A percentile compares a stretch with the other conserved stretches of the same genome.
These are phyloP conservation scores for Picea engelmannii DNA, from an alignment of 83 land plant genomes.

Conservation along the genomic window DNA sequence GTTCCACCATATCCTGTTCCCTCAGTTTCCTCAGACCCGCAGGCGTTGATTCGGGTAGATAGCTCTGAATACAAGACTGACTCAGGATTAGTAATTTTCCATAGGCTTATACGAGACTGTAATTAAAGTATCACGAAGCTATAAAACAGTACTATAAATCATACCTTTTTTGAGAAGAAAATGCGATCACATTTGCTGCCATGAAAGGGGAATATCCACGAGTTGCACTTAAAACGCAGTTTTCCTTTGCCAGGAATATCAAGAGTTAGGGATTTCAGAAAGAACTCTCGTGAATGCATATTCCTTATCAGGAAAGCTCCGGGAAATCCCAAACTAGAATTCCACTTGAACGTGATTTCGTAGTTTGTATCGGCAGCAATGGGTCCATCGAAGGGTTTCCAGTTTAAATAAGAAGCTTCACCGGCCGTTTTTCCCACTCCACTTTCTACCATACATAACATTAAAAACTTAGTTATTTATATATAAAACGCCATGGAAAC, in stretches of 20 bases:
- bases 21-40: constrained; percentile 34
- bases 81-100: too few species aligned
- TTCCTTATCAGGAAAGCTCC: not conserved
- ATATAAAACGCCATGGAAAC: too few species aligned
- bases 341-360: not conserved
- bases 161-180: constrained; percentile 4
- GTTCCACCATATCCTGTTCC: constrained; percentile 51
- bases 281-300: too few species aligned
- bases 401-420: not conserved
- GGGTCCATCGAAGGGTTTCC: constrained; percentile 7
- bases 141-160: too few species aligned
- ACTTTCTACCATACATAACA: constrained; percentile 1
- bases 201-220: not conserved
- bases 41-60: constrained; percentile 57
- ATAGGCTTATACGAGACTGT: too few species aligned
- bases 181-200: not conserved
- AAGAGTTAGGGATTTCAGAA: not conserved
- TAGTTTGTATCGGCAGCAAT: not conserved
- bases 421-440: not conserved
- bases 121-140: too few species aligned
- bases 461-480: too few species aligned
- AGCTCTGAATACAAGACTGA: too few species aligned
- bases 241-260: not conserved
- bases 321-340: not conserved
- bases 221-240: not conserved